Evolutionary conservation across 306 rosid genomes (phyloP).

Genomic region (Bauhinia variegata): DNA sequence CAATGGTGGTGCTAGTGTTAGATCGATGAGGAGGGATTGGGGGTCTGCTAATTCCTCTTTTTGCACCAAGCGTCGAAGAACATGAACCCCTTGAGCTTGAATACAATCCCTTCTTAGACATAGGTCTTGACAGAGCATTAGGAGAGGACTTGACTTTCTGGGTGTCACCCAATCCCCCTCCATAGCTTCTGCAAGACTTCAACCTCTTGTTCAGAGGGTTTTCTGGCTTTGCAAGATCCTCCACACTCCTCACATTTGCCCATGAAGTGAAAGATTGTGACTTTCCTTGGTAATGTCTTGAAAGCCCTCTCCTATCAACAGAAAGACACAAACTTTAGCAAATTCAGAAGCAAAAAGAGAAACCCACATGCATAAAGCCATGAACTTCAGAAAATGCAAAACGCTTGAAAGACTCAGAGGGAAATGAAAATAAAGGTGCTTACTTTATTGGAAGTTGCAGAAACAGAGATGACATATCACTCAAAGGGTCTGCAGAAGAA

Average conservation of each 20-base stretch:
- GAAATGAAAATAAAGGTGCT: not conserved
- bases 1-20: slow-evolving; percentile 26
- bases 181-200: slow-evolving; percentile 46
- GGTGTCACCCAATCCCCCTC: slow-evolving; percentile 15
- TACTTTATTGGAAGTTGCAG: slow-evolving; percentile 52
- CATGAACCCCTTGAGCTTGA: slow-evolving; percentile 19
- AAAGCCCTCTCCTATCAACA: slow-evolving; percentile 48
- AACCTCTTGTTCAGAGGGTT: slow-evolving; percentile 35
- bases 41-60: slow-evolving; percentile 21
- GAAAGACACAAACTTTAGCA: not conserved
- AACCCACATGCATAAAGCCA: not conserved
- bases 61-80: slow-evolving; percentile 2
- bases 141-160: not conserved
- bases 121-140: not conserved
- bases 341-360: not conserved
- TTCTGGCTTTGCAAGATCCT: slow-evolving; percentile 49
- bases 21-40: slow-evolving; percentile 38
- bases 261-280: slow-evolving; percentile 48
- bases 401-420: too few species aligned
- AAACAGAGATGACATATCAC: slow-evolving; percentile 46
- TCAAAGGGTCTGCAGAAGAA: slow-evolving; percentile 33
- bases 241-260: slow-evolving; percentile 43
- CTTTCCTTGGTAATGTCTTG: slow-evolving; percentile 51
- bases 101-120: slow-evolving; percentile 12
- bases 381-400: not conserved